These are phyloP conservation scores for Russula vinacea DNA, from an alignment of 768 basidiomycete genomes.

Conservation along the genomic window DNA sequence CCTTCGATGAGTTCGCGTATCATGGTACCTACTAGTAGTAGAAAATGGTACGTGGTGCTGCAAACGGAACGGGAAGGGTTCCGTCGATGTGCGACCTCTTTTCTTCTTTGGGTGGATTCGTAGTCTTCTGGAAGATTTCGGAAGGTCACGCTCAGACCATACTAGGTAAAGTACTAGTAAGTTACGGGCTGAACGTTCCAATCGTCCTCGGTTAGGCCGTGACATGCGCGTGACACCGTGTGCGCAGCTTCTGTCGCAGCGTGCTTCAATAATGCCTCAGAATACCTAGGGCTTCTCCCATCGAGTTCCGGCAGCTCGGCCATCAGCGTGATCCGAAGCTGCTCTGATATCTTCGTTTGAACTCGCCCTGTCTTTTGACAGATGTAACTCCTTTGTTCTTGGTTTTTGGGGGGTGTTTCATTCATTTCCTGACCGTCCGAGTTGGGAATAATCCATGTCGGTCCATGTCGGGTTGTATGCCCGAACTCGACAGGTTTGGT, in stretches of 20 bases:
- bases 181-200: neutral
- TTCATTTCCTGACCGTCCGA: neutral
- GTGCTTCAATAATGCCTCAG: constrained; percentile 16
- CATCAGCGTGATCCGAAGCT: neutral
- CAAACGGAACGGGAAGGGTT: neutral
- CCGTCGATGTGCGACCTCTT: constrained; percentile 6
- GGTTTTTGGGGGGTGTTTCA: neutral
- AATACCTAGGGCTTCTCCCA: constrained; percentile 5
- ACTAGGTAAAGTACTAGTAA: constrained; percentile 7
- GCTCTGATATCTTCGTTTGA: constrained; percentile 2
- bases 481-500: neutral
- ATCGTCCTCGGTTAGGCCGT: constrained; percentile 7
- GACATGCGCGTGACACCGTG: neutral
- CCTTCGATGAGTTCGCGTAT: constrained; percentile 7
- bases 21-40: neutral
- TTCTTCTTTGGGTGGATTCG: constrained; percentile 11
- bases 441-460: neutral
- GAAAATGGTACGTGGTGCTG: neutral
- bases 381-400: neutral
- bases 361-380: neutral
- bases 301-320: constrained; percentile 8
- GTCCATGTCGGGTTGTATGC: neutral
- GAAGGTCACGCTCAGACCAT: constrained; percentile 6
- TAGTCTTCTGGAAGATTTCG: neutral
- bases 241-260: constrained; percentile 18